Base-by-base conservation (phyloP, 2,329 filamentous ascomycete genomes). In the Penicillium rolfsii region DNA sequence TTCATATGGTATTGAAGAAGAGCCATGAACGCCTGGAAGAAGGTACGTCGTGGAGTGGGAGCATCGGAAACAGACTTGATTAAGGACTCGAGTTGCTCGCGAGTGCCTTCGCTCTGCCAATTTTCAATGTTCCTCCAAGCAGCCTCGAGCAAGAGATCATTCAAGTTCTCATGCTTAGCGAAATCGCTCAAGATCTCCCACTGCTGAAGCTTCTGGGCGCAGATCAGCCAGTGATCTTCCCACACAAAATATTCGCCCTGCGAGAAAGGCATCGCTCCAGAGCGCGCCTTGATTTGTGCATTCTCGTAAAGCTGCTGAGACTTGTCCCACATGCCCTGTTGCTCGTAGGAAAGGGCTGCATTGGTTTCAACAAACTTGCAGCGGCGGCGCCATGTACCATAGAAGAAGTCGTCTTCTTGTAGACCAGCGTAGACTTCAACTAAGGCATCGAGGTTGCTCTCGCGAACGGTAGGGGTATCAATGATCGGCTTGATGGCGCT, bases 251-350 rank as follows among this genome's bases (percentile, higher is more conserved):
- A 99, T 77, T 99, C 95, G 35, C 89, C 93, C 70, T 96, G 91
- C 0, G 94, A 97, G 76, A 97, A 98, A 0, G 95, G 94, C 63
- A 98, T 87, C n/a, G 94, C 91, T 55, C 93, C 95, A 0, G 94
- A 98, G 50, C 96, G 87, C 48, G 96, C 95, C 76, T 98, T 99
- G 75, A 99, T 92, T 77, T 99, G 96, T 0, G 96, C 95, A 58
- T 89, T 89, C 77, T 99, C 95, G 76, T 98, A 99, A 81, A 97
- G 89, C 72, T 91, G 91, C 79, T 99, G 96, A 1, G 96, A 93
- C 78, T 98, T 98, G 71, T 99, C 95, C 96, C 95, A 99, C 86
- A 98, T 96, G 52, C 95, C 95, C 70, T 96, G 96, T 74, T 99
- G 96, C 79, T 99, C 96, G 70, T 97, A 99, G 0, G 95, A 99